Conservation (phyloP, 495 filamentous ascomycete genomes). For the Trichocladium uniseriatum region DNA sequence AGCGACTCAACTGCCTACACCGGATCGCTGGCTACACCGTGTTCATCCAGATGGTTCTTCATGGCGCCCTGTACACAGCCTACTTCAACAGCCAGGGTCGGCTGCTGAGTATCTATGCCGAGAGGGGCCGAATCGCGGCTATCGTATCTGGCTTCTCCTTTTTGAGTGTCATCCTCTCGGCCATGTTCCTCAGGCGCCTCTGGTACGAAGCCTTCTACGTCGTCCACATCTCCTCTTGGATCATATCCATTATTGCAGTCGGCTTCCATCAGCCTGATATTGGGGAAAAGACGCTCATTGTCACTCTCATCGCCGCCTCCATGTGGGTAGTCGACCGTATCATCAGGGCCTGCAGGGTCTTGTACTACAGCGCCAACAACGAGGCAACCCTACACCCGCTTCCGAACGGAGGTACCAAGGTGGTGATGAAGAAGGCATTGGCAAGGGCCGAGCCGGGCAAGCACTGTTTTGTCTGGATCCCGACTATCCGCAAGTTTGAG, state of each 20-base stretch:
- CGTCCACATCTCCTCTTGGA: constrained; percentile 44
- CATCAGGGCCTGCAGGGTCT: constrained; percentile 37
- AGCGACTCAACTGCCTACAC: constrained; percentile 51
- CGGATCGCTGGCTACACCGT: constrained; percentile 49
- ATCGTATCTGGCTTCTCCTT: constrained; percentile 42
- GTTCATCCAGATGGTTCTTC: constrained; percentile 36
- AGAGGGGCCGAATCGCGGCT: constrained; percentile 28
- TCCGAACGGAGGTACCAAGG: constrained; percentile 45
- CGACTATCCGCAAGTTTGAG: constrained; percentile 45
- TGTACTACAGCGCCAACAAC: constrained; percentile 47
- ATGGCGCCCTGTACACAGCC: constrained; percentile 35
- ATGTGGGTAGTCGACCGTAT: constrained; percentile 47
- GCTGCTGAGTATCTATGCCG: constrained; percentile 16
- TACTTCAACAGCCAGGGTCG: constrained; percentile 26
- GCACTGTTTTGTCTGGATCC: constrained; percentile 54
- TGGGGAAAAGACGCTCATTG: constrained; percentile 30
- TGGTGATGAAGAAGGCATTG: constrained; percentile 42
- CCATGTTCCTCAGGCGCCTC: constrained; percentile 36
- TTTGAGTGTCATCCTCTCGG: constrained; percentile 35
- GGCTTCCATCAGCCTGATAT: constrained; percentile 47
- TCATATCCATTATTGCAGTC: constrained; percentile 40
- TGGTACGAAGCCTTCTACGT: constrained; percentile 53
- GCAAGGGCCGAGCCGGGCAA: constrained; percentile 42
- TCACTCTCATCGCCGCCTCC: constrained; percentile 36
- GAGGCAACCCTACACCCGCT: constrained; percentile 46